These are phyloP conservation scores for Bryopsis sp. DNA, from an alignment of 139 green algal genomes.

Conservation along the genomic window DNA sequence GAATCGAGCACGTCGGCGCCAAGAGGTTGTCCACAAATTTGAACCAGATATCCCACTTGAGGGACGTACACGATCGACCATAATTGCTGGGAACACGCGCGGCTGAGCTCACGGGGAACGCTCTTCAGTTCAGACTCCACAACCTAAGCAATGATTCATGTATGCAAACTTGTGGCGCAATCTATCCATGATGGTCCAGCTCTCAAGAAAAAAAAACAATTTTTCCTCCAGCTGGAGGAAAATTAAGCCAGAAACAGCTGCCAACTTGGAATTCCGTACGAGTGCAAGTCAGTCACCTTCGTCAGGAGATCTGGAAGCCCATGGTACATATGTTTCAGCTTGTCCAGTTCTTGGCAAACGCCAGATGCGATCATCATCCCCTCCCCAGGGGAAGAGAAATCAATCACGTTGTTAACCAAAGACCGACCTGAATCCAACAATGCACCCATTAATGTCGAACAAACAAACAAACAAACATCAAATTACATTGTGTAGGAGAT, in stretches of 20 bases:
- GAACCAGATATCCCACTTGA: conserved; percentile 32
- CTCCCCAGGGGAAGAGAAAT: not conserved
- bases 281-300: conserved; percentile 22
- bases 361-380: conserved; percentile 40
- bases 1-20: conserved; percentile 48
- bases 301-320: conserved; percentile 58
- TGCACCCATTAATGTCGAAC: no score
- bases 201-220: no score
- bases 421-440: conserved; percentile 3
- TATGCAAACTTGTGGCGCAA: no score
- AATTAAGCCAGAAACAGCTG: no score
- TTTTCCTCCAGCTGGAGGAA: no score
- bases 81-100: conserved; percentile 25
- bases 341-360: conserved; percentile 61
- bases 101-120: conserved; percentile 41
- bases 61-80: conserved; percentile 76
- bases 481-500: no score
- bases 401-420: not conserved
- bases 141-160: conserved; percentile 25
- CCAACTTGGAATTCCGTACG: not conserved
- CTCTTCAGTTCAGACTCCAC: conserved; percentile 47
- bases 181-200: no score
- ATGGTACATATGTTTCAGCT: conserved; percentile 46
- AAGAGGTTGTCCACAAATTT: not conserved
- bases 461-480: no score